These are phyloP conservation scores for Raddia guianensis DNA, from an alignment of 176 grass and related monocot genomes.

Conservation along the genomic window DNA sequence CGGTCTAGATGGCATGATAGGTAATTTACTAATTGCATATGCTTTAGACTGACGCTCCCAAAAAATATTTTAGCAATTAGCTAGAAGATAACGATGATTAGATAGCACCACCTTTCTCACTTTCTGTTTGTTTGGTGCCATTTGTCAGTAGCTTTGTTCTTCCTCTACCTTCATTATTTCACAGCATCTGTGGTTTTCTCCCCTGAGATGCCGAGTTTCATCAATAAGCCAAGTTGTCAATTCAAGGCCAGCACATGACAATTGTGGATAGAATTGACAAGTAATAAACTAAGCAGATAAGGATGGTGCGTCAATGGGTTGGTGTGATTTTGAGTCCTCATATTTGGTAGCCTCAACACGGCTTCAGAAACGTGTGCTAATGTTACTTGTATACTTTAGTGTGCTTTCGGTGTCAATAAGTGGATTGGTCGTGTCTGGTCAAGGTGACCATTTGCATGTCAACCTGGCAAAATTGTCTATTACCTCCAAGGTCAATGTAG, in stretches of 20 bases:
- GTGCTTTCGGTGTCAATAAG: constrained; percentile 29
- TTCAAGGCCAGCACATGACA: background rate
- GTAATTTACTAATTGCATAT: background rate
- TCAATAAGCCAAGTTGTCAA: background rate
- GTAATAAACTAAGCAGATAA: constrained; percentile 37
- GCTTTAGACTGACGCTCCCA: background rate
- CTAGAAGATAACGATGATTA: background rate
- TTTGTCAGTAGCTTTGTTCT: constrained; percentile 2
- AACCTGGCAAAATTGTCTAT: background rate
- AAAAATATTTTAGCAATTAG: constrained; percentile 2
- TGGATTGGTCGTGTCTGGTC: background rate
- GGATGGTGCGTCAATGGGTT: constrained; percentile 28
- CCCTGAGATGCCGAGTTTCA: background rate
- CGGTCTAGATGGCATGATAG: background rate
- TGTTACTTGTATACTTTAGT: background rate
- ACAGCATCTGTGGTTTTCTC: background rate
- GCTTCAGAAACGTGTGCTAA: background rate
- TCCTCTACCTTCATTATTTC: background rate
- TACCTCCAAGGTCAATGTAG: background rate
- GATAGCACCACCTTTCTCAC: background rate
- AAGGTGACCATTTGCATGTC: background rate
- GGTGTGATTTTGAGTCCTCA: background rate
- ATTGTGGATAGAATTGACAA: constrained; percentile 37
- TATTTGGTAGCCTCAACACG: constrained; percentile 27
- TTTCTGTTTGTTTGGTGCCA: background rate